Conservation (phyloP, 2,329 filamentous ascomycete genomes). For the Colletotrichum musicola region DNA sequence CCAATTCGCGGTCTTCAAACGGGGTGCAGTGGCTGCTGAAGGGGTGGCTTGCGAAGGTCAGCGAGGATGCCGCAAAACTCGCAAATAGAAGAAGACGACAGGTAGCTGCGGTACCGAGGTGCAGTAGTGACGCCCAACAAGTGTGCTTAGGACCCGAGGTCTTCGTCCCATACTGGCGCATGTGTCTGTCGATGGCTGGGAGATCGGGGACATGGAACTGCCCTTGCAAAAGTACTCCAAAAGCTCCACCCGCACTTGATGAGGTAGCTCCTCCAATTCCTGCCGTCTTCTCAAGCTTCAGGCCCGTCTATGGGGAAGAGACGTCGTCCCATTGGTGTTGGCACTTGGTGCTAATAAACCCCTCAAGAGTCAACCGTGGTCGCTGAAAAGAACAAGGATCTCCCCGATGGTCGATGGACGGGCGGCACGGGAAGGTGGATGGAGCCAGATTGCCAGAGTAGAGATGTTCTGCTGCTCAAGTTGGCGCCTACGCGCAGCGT, state of each 20-base stretch:
- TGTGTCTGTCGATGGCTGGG: neutral
- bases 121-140: conserved; percentile 6
- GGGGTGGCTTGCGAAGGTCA: conserved; percentile 1
- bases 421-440: neutral
- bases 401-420: neutral
- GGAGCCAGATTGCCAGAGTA: neutral
- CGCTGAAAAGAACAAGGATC: neutral
- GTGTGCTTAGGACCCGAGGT: neutral
- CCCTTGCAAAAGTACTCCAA: conserved; percentile 26
- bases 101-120: conserved; percentile 2
- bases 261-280: conserved; percentile 6
- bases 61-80: conserved; percentile 21
- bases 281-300: neutral
- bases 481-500: no score
- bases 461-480: neutral
- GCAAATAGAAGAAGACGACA: neutral
- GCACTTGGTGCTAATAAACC: neutral
- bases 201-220: neutral
- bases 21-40: no score
- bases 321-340: neutral
- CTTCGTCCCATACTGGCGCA: neutral
- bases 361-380: neutral
- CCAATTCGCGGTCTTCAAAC: neutral
- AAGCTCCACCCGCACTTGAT: conserved; percentile 22
- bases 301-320: conserved; percentile 2